Evolutionary conservation across 352 stramenopile genomes (phyloP).

Genomic region (Pythium aristosporum): DNA sequence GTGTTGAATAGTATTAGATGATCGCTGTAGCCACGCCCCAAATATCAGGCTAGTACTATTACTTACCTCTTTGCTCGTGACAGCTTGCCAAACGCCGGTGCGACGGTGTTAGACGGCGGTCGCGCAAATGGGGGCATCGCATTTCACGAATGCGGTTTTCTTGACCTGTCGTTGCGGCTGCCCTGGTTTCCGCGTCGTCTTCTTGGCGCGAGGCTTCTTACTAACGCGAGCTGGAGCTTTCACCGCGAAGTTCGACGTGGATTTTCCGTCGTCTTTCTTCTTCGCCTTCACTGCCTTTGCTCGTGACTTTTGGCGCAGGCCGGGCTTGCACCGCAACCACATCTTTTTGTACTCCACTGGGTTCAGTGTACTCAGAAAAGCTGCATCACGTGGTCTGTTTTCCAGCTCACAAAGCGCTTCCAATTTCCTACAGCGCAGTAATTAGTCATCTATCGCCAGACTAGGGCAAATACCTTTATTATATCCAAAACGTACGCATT

Average conservation of each 20-base stretch:
- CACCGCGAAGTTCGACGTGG: too few relatives aligned
- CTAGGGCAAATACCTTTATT: background rate
- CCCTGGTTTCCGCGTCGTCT: too few relatives aligned
- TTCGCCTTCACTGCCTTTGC: background rate
- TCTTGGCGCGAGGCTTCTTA: too few relatives aligned
- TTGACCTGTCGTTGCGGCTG: too few relatives aligned
- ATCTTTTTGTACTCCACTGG: background rate
- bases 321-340: background rate
- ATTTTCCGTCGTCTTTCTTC: too few relatives aligned
- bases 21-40: background rate
- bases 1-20: background rate
- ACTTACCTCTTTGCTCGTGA: conserved; percentile 2
- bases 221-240: too few relatives aligned
- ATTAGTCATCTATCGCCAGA: background rate
- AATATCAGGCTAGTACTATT: too few relatives aligned
- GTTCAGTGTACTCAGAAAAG: background rate
- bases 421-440: background rate
- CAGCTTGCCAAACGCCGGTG: background rate
- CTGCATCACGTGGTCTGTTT: background rate
- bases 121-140: background rate
- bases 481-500: background rate
- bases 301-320: background rate
- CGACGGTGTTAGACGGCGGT: background rate
- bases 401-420: background rate
- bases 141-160: background rate